Percentiles rank a stretch among this genome's conserved stretches.
phyloP scores from a whole-genome alignment of 148 eudicot genomes.

The Cornus kousa region DNA sequence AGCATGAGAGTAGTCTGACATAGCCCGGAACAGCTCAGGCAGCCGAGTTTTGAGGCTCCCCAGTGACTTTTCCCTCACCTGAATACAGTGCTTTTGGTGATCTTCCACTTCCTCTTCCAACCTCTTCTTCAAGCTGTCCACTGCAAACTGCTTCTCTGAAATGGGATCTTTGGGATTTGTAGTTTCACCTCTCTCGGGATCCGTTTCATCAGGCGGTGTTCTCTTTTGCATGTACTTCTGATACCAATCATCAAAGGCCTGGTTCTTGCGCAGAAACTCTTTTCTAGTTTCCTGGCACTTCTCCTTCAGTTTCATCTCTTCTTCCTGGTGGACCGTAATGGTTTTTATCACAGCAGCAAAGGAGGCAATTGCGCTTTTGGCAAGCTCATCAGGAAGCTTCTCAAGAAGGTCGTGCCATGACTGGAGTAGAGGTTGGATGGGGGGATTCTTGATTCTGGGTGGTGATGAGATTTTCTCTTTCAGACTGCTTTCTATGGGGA shows the following conservation, averaged over 20 bases:
- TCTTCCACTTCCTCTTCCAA: conserved; percentile 74
- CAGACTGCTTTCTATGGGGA: conserved; percentile 76
- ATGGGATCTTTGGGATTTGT: conserved; percentile 49
- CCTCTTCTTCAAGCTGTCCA: conserved; percentile 70
- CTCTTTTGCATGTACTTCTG: conserved; percentile 56
- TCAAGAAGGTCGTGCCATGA: conserved; percentile 77
- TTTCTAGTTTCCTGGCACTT: conserved; percentile 72
- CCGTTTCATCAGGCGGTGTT: conserved; percentile 46
- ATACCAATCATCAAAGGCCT: conserved; percentile 78
- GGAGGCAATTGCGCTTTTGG: conserved; percentile 63
- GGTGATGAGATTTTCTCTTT: conserved; percentile 86
- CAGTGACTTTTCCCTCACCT: conserved; percentile 88
- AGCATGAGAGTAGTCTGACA: conserved; percentile 68
- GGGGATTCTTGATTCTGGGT: conserved; percentile 59
- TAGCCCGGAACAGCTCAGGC: conserved; percentile 81
- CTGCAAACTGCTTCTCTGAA: conserved; percentile 57
- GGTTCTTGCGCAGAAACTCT: conserved; percentile 62
- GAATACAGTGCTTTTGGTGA: conserved; percentile 67
- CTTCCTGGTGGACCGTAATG: conserved; percentile 66
- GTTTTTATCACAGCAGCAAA: conserved; percentile 71
- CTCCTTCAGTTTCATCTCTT: conserved; percentile 78
- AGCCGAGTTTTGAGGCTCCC: conserved; percentile 65
- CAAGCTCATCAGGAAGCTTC: conserved; percentile 83
- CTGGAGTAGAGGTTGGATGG: conserved; percentile 68
- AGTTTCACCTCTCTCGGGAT: conserved; percentile 35